Conservation (phyloP, 768 basidiomycete species). For the Suillus ampliporus region DNA sequence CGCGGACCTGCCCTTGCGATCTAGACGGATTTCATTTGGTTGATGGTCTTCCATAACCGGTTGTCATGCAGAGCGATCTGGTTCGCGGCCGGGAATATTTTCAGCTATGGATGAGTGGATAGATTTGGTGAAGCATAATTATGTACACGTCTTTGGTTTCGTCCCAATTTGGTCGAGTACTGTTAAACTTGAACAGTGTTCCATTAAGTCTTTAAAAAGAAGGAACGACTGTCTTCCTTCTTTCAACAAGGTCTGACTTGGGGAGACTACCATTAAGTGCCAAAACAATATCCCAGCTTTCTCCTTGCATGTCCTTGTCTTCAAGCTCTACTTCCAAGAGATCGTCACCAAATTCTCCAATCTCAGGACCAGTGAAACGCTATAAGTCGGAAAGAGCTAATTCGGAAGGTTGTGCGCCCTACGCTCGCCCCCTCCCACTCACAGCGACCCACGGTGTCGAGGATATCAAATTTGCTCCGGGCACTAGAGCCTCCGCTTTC, state of each 20-base stretch:
- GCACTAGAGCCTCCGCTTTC: conserved; percentile 16
- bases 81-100: neutral
- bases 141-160: conserved; percentile 27
- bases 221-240: too few species aligned
- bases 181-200: neutral
- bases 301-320: conserved; percentile 1
- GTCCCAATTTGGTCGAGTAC: conserved; percentile 12
- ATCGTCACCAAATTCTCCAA: conserved; percentile 12
- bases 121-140: conserved; percentile 16
- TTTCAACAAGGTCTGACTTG: too few species aligned
- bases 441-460: conserved; percentile 33
- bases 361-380: conserved; percentile 22
- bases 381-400: conserved; percentile 24
- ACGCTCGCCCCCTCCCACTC: conserved; percentile 23
- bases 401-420: conserved; percentile 7
- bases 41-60: conserved; percentile 43
- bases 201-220: too few species aligned
- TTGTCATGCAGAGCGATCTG: neutral
- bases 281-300: neutral
- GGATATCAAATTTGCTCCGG: conserved; percentile 26
- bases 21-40: conserved; percentile 44
- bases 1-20: conserved; percentile 36
- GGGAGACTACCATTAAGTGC: too few species aligned
- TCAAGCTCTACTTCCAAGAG: conserved; percentile 23
- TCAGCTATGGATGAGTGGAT: neutral